Evolutionary conservation across 306 rosid genomes (phyloP).

Genomic region (Quercus mongolica): DNA sequence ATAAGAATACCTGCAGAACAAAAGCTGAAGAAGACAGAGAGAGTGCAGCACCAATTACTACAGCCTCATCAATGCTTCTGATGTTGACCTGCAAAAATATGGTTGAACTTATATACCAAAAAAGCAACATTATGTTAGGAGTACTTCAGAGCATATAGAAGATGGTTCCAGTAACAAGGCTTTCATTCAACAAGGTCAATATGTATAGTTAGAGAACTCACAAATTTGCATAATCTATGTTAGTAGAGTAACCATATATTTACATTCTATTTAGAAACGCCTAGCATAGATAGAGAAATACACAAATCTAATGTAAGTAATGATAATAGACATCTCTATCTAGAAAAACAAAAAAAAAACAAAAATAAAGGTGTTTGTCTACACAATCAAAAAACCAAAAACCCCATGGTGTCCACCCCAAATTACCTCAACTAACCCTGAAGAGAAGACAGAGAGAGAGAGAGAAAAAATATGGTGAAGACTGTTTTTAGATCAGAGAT

Average conservation of each 20-base stretch:
- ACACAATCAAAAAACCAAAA: not conserved
- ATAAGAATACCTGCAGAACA: slow-evolving; percentile 82
- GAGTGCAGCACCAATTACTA: slow-evolving; percentile 98
- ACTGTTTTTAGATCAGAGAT: not conserved
- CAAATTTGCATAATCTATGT: not conserved
- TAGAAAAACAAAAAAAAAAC: too few relatives aligned
- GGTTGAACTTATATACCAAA: not conserved
- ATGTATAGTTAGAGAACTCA: not conserved
- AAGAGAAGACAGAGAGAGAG: not conserved
- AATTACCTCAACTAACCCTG: not conserved
- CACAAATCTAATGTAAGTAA: too few relatives aligned
- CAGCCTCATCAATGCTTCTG: slow-evolving; percentile 96
- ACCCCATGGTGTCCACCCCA: not conserved
- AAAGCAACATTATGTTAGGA: not conserved
- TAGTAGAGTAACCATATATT: not conserved
- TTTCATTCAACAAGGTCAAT: not conserved
- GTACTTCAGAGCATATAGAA: not conserved
- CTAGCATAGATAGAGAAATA: too few relatives aligned
- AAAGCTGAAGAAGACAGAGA: slow-evolving; percentile 97
- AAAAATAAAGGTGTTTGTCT: not conserved
- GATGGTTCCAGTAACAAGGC: not conserved
- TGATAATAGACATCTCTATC: too few relatives aligned
- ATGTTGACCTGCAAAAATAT: slow-evolving; percentile 72
- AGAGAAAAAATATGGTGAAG: not conserved
- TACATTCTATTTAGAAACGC: too few relatives aligned